These are phyloP conservation scores for Vicia sativa DNA, from an alignment of 306 rosid genomes.

Conservation along the genomic window DNA sequence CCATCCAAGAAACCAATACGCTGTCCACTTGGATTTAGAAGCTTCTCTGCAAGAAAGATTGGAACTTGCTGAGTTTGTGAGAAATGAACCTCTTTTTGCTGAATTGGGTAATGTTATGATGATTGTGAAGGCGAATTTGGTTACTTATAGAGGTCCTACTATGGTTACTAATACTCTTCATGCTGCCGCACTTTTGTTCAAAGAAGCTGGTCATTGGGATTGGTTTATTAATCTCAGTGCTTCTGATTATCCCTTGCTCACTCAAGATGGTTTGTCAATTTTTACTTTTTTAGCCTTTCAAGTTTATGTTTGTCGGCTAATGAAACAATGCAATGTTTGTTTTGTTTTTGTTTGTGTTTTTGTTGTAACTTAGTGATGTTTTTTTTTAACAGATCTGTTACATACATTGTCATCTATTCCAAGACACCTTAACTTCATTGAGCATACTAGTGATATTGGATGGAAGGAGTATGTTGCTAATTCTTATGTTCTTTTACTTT, in stretches of 20 bases:
- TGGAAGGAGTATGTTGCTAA: constrained; percentile 70
- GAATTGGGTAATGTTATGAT: constrained; percentile 49
- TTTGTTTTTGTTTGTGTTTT: constrained; percentile 20
- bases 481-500: constrained; percentile 1
- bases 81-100: constrained; percentile 45
- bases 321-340: not conserved
- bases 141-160: constrained; percentile 57
- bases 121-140: constrained; percentile 57
- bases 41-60: constrained; percentile 48
- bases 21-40: constrained; percentile 57
- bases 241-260: constrained; percentile 57
- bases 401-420: constrained; percentile 51
- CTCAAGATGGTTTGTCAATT: constrained; percentile 56
- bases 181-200: constrained; percentile 53
- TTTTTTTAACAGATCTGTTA: constrained; percentile 45
- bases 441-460: constrained; percentile 80
- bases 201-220: constrained; percentile 52
- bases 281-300: not conserved
- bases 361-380: constrained; percentile 3
- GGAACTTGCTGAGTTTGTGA: constrained; percentile 44
- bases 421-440: constrained; percentile 56
- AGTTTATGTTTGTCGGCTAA: constrained; percentile 25
- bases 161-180: constrained; percentile 59
- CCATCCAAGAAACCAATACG: constrained; percentile 57
- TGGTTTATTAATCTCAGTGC: constrained; percentile 60